phyloP scores from a whole-genome alignment of 2,329 filamentous ascomycete species.

The Monosporascus sp. region DNA sequence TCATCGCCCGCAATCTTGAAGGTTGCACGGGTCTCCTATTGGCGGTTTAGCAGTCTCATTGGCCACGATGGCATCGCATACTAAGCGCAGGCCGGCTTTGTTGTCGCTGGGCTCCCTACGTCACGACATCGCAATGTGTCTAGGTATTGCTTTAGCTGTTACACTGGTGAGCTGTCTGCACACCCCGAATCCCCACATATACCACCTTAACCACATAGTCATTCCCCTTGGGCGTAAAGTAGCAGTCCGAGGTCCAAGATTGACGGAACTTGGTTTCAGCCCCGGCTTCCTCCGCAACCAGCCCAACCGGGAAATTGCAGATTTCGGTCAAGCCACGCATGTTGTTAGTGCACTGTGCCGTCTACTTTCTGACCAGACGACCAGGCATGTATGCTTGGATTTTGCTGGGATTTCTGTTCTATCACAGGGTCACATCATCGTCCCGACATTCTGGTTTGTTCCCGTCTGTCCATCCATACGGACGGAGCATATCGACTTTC shows the following conservation, averaged over 20 bases:
- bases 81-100: background rate
- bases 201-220: background rate
- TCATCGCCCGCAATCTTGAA: background rate
- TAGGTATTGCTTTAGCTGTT: background rate
- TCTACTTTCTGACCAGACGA: too few species aligned
- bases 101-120: background rate
- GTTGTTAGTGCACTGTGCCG: too few species aligned
- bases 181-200: too few species aligned
- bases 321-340: too few species aligned
- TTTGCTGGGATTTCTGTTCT: background rate
- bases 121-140: background rate
- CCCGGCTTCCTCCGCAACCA: too few species aligned
- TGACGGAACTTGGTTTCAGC: too few species aligned
- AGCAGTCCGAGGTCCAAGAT: too few species aligned
- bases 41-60: background rate
- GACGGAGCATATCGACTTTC: background rate
- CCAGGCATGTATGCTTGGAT: background rate
- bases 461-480: background rate
- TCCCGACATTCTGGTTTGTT: background rate
- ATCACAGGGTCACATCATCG: background rate
- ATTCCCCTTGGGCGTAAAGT: background rate
- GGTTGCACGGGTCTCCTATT: background rate
- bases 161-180: too few species aligned
- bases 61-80: background rate
- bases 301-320: too few species aligned